A percentile compares a stretch with the other conserved stretches of the same genome.
These are phyloP conservation scores for Simplicillium sp. DNA, from an alignment of 2,329 filamentous ascomycete genomes.

Conservation along the genomic window DNA sequence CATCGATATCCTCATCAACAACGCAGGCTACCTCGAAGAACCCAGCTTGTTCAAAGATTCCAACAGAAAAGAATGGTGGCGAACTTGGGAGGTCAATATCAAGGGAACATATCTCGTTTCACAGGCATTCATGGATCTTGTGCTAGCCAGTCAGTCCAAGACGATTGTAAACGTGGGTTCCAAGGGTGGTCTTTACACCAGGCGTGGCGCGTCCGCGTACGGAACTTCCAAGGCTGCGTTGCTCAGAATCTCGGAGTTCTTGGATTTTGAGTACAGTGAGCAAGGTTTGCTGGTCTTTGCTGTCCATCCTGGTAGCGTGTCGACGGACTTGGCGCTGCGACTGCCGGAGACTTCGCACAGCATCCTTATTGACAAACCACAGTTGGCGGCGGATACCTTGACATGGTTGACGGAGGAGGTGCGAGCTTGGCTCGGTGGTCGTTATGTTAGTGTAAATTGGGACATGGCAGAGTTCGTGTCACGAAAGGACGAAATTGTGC, in stretches of 20 bases:
- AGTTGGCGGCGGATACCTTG: constrained; percentile 31
- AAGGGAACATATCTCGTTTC: constrained; percentile 35
- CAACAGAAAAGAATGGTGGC: constrained; percentile 31
- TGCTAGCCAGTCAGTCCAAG: constrained; percentile 24
- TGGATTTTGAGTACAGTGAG: constrained; percentile 31
- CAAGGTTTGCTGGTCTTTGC: constrained; percentile 28
- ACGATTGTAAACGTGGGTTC: constrained; percentile 36
- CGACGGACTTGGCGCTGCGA: constrained; percentile 18
- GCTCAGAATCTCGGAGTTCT: constrained; percentile 35
- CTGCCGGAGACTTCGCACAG: neutral
- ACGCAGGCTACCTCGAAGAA: constrained; percentile 29
- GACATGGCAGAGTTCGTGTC: constrained; percentile 34
- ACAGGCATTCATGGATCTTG: constrained; percentile 36
- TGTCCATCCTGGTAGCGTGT: constrained; percentile 25
- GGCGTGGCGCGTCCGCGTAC: constrained; percentile 29
- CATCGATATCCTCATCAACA: constrained; percentile 33
- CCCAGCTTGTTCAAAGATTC: constrained; percentile 22
- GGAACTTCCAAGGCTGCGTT: constrained; percentile 36
- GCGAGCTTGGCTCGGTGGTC: constrained; percentile 32
- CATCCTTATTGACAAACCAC: constrained; percentile 21
- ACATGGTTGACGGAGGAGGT: constrained; percentile 29
- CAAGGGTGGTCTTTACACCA: constrained; percentile 14
- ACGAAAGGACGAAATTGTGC: constrained; percentile 30
- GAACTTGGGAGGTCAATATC: constrained; percentile 38
- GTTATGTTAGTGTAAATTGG: constrained; percentile 34